Base-by-base conservation (phyloP, 2,329 filamentous ascomycete genomes). In the Colletotrichum sp. region DNA sequence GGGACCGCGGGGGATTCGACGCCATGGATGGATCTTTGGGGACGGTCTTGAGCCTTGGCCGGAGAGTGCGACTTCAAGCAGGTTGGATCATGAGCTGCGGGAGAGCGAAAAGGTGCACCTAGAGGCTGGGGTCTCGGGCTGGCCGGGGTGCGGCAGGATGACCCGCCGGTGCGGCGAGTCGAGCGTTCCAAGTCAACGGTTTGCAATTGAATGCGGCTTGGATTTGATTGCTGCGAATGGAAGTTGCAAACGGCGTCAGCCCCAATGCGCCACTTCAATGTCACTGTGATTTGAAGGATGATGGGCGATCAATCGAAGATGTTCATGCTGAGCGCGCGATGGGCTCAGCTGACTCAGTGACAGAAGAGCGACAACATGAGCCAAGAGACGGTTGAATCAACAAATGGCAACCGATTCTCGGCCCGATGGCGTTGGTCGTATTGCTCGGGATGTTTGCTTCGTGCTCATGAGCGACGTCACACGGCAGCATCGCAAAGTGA, bases 111-210 rank as follows among this genome's bases (percentile, higher is more conserved):
- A 52, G n/a, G 22, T 52, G 44, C 13, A 3, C 3, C 52, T 22
- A 22, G 65, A 68, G 27, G 55, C 55, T 28, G 67, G 71, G 63
- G 32, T 52, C 39, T 73, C 73, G 73, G 73, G 70, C 64, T 73
- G 34, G 25, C 70, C 70, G 73, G 70, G 64, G 27, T 44, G 73
- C 64, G 34, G 73, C 32, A 48, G 22, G 27, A 34, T 8, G 64
- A 63, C 55, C 36, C 55, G 36, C 57, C 25, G 36, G 36, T 22
- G 25, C 34, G 52, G 36, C 55, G 68, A 70, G 57, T 70, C 57
- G 57, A 22, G 64, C 28, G 70, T 68, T 48, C 64, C 63, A 59
- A 59, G 36, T 57, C 32, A 25, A 59, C 55, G 27, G 70, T 73
- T 75, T 73, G 64, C 27, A 22, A 64, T 68, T 73, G 63, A 73